Evolutionary conservation across 2,329 filamentous ascomycete species (phyloP).

Genomic region (Colletotrichum magnum): DNA sequence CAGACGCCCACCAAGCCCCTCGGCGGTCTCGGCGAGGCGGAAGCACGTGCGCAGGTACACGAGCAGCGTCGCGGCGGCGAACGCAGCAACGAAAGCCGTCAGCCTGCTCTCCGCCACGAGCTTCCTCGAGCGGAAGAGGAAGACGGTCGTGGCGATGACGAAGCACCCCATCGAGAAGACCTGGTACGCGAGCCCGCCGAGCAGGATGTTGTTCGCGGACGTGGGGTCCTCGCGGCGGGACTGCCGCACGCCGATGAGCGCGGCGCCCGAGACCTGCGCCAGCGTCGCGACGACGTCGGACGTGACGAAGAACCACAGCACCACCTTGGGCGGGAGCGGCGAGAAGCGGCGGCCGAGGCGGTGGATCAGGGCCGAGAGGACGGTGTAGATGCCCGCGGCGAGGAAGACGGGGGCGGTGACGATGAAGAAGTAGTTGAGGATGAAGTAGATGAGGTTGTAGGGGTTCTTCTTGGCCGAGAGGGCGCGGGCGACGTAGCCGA

Average conservation of each 20-base stretch:
- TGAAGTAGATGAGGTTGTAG: constrained; percentile 68
- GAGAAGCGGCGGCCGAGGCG: constrained; percentile 59
- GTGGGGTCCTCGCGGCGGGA: constrained; percentile 64
- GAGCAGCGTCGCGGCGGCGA: constrained; percentile 61
- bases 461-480: constrained; percentile 65
- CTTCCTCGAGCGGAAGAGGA: constrained; percentile 54
- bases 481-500: constrained; percentile 64
- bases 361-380: constrained; percentile 65
- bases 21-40: constrained; percentile 66
- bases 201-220: constrained; percentile 67
- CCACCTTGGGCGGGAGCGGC: constrained; percentile 59
- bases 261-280: constrained; percentile 68
- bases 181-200: constrained; percentile 69
- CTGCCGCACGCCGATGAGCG: constrained; percentile 64
- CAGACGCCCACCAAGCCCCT: constrained; percentile 61
- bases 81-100: constrained; percentile 56
- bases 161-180: constrained; percentile 66
- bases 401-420: constrained; percentile 72
- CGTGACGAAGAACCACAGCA: constrained; percentile 68
- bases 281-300: constrained; percentile 68
- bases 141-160: constrained; percentile 58
- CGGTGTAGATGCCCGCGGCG: constrained; percentile 69
- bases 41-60: constrained; percentile 68
- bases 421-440: constrained; percentile 73
- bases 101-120: constrained; percentile 49